Evolutionary conservation across 2,329 filamentous ascomycete species (phyloP).

Genomic region (Aaosphaeria pasadenensis): DNA sequence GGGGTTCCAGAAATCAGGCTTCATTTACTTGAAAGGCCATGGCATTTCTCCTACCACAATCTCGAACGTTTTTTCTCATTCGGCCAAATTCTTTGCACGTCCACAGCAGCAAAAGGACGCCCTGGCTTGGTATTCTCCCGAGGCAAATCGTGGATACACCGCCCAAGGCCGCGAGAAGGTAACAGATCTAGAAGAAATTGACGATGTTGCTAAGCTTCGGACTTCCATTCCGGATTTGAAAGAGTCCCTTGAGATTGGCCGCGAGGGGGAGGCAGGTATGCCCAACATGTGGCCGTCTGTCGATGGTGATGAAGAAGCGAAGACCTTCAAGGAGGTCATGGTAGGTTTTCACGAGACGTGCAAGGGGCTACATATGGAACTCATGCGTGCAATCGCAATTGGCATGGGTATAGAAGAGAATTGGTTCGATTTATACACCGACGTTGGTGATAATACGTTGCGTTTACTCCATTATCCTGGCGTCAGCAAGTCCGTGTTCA

Average conservation of each 20-base stretch:
- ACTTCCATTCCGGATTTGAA: constrained; percentile 46
- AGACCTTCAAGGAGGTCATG: constrained; percentile 70
- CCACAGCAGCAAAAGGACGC: constrained; percentile 37
- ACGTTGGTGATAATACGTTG: constrained; percentile 52
- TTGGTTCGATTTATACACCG: constrained; percentile 76
- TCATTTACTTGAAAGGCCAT: constrained; percentile 83
- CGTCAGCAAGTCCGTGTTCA: constrained; percentile 64
- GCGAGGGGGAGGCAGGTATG: constrained; percentile 57
- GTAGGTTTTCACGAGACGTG: constrained; percentile 70
- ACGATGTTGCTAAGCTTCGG: constrained; percentile 35
- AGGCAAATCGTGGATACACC: constrained; percentile 49
- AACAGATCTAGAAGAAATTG: constrained; percentile 32
- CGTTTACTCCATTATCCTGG: constrained; percentile 75
- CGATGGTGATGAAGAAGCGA: constrained; percentile 50
- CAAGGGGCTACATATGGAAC: constrained; percentile 68
- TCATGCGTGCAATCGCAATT: constrained; percentile 84
- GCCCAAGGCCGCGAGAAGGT: constrained; percentile 45
- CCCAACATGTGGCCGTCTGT: constrained; percentile 76
- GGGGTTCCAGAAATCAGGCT: constrained; percentile 82
- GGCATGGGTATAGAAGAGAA: constrained; percentile 68
- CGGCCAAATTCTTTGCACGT: constrained; percentile 38
- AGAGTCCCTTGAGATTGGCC: constrained; percentile 60
- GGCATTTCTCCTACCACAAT: constrained; percentile 62
- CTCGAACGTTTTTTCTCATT: constrained; percentile 57
- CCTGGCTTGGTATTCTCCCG: constrained; percentile 42